These are phyloP conservation scores for Dioscorea zingiberensis DNA, from an alignment of 106 monocot genomes.

Conservation along the genomic window DNA sequence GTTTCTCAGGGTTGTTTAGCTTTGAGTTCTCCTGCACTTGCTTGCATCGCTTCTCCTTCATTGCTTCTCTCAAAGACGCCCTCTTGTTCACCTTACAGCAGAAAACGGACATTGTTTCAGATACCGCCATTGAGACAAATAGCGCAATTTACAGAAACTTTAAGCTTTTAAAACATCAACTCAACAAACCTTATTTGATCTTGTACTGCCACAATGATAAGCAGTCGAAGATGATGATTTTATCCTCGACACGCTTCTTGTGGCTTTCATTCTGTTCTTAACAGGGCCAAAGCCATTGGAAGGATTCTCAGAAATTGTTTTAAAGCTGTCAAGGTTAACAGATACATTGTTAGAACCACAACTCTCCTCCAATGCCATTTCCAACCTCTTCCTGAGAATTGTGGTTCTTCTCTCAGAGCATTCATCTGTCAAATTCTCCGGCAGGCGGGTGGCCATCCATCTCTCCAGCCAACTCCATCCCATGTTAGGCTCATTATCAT, in stretches of 20 bases:
- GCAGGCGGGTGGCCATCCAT: constrained; percentile 82
- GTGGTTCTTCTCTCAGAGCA: constrained; percentile 19
- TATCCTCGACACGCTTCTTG: constrained; percentile 18
- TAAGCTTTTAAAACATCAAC: too few species aligned
- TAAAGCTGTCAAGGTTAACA: constrained; percentile 30
- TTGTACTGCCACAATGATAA: constrained; percentile 12
- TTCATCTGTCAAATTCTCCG: constrained; percentile 35
- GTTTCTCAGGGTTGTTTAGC: too few species aligned
- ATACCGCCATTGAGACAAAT: too few species aligned
- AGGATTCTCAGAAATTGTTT: constrained; percentile 6
- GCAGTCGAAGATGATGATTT: constrained; percentile 19
- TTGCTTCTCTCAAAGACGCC: constrained; percentile 10
- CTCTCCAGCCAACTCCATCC: constrained; percentile 93
- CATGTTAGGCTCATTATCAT: constrained; percentile 29
- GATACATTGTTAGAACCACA: constrained; percentile 82
- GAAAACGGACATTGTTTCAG: background rate
- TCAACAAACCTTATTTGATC: constrained; percentile 19
- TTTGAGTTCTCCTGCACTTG: constrained; percentile 14
- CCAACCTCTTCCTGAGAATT: constrained; percentile 36
- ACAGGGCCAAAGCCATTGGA: constrained; percentile 12
- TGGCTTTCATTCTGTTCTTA: constrained; percentile 32
- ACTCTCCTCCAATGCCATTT: constrained; percentile 55
- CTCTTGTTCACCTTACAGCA: constrained; percentile 31
- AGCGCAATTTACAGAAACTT: too few species aligned
- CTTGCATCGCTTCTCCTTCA: constrained; percentile 20